These are phyloP conservation scores for Nasturtium officinale DNA, from an alignment of 345 rosid species.

Conservation along the genomic window DNA sequence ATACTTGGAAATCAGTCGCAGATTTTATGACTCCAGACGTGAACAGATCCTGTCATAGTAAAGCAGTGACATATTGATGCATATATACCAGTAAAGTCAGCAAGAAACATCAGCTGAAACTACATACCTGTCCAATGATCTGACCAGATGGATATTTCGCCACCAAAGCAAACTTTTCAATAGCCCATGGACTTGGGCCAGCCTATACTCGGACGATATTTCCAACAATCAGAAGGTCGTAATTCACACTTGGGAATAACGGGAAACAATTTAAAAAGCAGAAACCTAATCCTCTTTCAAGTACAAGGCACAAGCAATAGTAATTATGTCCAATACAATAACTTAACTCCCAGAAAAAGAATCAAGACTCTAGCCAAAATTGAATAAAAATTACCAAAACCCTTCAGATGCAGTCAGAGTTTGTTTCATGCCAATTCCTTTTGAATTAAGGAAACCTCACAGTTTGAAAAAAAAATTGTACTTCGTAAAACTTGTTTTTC, in stretches of 20 bases:
- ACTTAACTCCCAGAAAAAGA: not conserved
- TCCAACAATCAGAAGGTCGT: constrained; percentile 16
- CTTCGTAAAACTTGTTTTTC: not conserved
- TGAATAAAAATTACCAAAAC: not conserved
- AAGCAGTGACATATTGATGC: constrained; percentile 22
- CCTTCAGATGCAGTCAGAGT: not conserved
- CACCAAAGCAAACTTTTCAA: constrained; percentile 76
- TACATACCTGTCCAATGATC: constrained; percentile 70
- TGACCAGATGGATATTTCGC: constrained; percentile 91
- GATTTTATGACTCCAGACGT: constrained; percentile 77
- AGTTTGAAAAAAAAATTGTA: not conserved
- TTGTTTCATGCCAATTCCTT: not conserved
- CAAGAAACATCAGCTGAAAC: constrained; percentile 16
- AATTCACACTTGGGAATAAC: not conserved
- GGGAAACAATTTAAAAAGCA: not conserved
- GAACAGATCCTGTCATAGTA: constrained; percentile 76
- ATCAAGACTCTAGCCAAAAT: constrained; percentile 6
- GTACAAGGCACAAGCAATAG: not conserved
- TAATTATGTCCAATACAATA: not conserved
- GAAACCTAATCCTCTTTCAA: not conserved
- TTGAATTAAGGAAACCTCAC: not conserved
- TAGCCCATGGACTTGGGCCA: constrained; percentile 90
- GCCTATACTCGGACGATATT: constrained; percentile 51
- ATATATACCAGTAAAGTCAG: not conserved
- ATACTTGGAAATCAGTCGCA: constrained; percentile 92